Evolutionary conservation across 768 basidiomycete genomes (phyloP).

Genomic region (Strobilomyces confusus): DNA sequence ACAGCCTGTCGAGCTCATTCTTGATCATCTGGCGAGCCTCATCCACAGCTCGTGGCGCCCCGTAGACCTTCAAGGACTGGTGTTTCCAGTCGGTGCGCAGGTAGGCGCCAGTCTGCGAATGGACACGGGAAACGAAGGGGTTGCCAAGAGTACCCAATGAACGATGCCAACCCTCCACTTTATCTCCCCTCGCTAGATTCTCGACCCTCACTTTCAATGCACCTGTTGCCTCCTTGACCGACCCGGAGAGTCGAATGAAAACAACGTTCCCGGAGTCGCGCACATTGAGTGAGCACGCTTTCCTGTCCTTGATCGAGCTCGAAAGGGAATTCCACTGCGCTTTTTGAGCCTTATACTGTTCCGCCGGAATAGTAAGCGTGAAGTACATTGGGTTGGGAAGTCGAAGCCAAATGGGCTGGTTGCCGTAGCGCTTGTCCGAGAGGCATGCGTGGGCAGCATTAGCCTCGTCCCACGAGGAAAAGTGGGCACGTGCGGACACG

Average conservation of each 20-base stretch:
- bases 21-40: conserved; percentile 43
- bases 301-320: conserved; percentile 33
- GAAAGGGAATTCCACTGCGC: conserved; percentile 45
- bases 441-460: conserved; percentile 37
- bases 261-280: conserved; percentile 25
- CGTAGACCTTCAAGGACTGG: conserved; percentile 44
- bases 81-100: conserved; percentile 45
- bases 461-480: conserved; percentile 47
- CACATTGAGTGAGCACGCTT: conserved; percentile 34
- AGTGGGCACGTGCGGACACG: conserved; percentile 40
- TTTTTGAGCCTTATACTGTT: conserved; percentile 51
- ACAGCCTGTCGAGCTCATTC: conserved; percentile 45
- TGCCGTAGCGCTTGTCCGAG: conserved; percentile 30
- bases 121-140: conserved; percentile 35
- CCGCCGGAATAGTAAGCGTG: conserved; percentile 42
- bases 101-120: conserved; percentile 37
- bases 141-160: conserved; percentile 30
- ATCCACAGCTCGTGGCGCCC: conserved; percentile 36
- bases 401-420: conserved; percentile 34
- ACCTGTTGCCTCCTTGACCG: conserved; percentile 51
- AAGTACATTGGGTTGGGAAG: conserved; percentile 51
- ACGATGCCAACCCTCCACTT: conserved; percentile 49
- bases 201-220: conserved; percentile 59
- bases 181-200: conserved; percentile 48
- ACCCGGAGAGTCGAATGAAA: conserved; percentile 44